phyloP scores from a whole-genome alignment of 257 asterid genomes.

The Orobanche coerulescens region DNA sequence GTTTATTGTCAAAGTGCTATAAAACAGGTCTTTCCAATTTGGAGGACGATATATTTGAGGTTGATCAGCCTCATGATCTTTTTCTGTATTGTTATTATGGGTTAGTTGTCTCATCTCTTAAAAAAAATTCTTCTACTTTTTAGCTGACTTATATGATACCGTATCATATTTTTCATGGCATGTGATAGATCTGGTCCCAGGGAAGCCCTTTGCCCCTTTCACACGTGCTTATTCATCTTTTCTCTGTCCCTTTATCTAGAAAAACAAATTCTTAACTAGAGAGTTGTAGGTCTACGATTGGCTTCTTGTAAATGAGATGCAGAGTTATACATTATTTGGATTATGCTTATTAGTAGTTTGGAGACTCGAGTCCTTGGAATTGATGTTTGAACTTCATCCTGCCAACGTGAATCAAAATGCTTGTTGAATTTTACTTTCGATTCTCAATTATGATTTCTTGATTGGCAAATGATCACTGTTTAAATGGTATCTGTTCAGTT shows the following conservation, averaged over 20 bases:
- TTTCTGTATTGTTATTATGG: slow-evolving; percentile 87
- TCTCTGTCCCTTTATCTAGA: neutral
- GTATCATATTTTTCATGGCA: neutral
- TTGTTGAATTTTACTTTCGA: neutral
- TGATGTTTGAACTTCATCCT: neutral
- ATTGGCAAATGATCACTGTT: neutral
- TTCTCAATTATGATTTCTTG: neutral
- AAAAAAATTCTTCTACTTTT: neutral
- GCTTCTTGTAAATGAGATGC: neutral
- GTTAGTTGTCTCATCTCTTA: slow-evolving; percentile 37
- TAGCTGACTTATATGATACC: neutral
- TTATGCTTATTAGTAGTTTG: neutral
- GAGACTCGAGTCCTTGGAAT: too few relatives aligned
- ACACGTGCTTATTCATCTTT: neutral
- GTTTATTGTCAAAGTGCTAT: slow-evolving; percentile 74
- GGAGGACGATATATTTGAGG: slow-evolving; percentile 67
- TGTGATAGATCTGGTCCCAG: neutral
- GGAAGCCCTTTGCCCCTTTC: neutral
- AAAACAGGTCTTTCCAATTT: slow-evolving; percentile 64
- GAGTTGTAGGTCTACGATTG: neutral
- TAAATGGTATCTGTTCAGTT: neutral
- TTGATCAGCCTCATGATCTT: slow-evolving; percentile 84
- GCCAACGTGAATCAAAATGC: slow-evolving; percentile 1
- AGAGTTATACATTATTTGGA: neutral
- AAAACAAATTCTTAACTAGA: neutral